These are phyloP conservation scores for Pseudogymnoascus sp. DNA, from an alignment of 2,329 filamentous ascomycete species.

Conservation along the genomic window DNA sequence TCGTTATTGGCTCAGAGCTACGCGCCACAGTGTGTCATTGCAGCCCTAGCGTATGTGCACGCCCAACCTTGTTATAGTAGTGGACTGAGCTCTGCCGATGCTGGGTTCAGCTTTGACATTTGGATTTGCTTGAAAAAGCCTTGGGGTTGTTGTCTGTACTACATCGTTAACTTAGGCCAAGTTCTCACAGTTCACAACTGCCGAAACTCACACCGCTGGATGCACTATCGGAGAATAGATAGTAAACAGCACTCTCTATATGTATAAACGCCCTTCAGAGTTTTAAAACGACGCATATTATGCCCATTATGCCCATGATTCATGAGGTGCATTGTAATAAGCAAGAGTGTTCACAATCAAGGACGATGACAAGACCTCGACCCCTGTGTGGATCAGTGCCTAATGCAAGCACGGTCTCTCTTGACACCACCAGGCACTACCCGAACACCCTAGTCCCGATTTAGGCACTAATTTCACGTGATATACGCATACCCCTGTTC, in stretches of 20 bases:
- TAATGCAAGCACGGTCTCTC: conserved; percentile 4
- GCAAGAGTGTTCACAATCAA: not conserved
- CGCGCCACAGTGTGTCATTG: conserved; percentile 4
- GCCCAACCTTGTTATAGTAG: not conserved
- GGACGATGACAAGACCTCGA: not conserved
- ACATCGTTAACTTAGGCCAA: not conserved
- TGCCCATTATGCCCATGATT: not conserved
- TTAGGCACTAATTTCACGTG: not conserved
- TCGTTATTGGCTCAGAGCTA: not conserved
- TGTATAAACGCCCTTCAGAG: not conserved
- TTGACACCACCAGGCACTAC: not conserved
- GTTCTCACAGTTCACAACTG: not conserved
- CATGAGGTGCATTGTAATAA: not conserved
- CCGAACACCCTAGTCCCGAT: not conserved
- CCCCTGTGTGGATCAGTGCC: conserved; percentile 5
- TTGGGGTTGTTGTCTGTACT: not conserved
- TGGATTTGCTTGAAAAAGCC: not conserved
- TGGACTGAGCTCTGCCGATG: not conserved
- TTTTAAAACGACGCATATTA: not conserved
- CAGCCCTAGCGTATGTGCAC: not conserved
- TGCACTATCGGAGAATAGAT: not conserved
- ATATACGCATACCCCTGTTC: not conserved
- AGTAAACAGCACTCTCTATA: not conserved
- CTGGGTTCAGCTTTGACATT: not conserved
- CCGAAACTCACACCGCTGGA: not conserved